phyloP scores from a whole-genome alignment of 1,284 basidiomycete species.

The Melampsora americana region DNA sequence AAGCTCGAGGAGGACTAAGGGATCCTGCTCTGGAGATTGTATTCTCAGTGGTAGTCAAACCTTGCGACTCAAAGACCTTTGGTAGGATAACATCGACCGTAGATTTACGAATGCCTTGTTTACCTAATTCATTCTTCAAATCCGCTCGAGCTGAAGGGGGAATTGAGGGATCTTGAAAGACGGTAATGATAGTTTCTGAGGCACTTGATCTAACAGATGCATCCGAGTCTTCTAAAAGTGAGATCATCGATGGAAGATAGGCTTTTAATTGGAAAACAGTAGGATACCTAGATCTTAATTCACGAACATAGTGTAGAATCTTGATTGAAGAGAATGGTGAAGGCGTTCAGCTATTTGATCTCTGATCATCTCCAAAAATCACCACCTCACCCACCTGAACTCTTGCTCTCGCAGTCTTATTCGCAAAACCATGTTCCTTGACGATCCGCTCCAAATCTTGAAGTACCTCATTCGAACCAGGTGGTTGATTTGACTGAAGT shows the following conservation, averaged over 20 bases:
- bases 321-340: slow-evolving; percentile 38
- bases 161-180: slow-evolving; percentile 76
- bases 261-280: slow-evolving; percentile 77
- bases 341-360: slow-evolving; percentile 18
- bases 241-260: slow-evolving; percentile 75
- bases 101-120: slow-evolving; percentile 77
- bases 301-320: slow-evolving; percentile 62
- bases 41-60: background rate
- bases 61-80: slow-evolving; percentile 52
- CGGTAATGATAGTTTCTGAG: slow-evolving; percentile 70
- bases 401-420: slow-evolving; percentile 61
- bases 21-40: slow-evolving; percentile 43
- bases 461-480: slow-evolving; percentile 60
- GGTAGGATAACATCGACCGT: slow-evolving; percentile 61
- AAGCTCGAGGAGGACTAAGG: slow-evolving; percentile 22
- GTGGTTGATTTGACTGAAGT: slow-evolving; percentile 55
- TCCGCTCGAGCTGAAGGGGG: slow-evolving; percentile 82
- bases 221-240: slow-evolving; percentile 83
- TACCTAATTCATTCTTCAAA: slow-evolving; percentile 83
- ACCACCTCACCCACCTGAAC: slow-evolving; percentile 65
- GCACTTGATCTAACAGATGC: slow-evolving; percentile 82
- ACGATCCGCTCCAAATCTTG: slow-evolving; percentile 72
- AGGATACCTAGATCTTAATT: slow-evolving; percentile 54
- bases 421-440: slow-evolving; percentile 72
- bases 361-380: slow-evolving; percentile 17